Conservation (phyloP, 2,329 filamentous ascomycete genomes). For the Monosporascus sp. region DNA sequence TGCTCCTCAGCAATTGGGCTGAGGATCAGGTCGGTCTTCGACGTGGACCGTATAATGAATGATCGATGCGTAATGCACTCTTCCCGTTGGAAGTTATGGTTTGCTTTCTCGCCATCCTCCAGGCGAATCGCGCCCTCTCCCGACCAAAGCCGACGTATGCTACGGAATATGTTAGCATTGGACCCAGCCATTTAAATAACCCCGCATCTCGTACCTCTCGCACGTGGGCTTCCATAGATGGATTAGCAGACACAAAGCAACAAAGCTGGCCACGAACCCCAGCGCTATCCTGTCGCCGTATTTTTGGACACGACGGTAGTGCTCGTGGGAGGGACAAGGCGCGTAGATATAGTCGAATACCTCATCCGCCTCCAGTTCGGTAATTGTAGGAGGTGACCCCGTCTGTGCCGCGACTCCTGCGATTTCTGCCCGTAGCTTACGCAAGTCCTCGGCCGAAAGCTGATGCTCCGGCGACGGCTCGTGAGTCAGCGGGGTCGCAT, state of each 20-base stretch:
- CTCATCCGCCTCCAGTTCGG: slow-evolving; percentile 22
- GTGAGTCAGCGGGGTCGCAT: background rate
- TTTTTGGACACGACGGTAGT: slow-evolving; percentile 19
- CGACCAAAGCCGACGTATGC: slow-evolving; percentile 10
- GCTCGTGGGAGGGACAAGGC: slow-evolving; percentile 18
- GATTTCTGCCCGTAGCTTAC: slow-evolving; percentile 22
- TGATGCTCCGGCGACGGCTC: background rate
- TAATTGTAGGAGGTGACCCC: slow-evolving; percentile 19
- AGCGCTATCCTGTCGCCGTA: slow-evolving; percentile 22
- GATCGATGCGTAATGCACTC: background rate
- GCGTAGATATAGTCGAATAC: slow-evolving; percentile 20
- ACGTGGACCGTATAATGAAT: background rate
- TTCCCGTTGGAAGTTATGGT: background rate
- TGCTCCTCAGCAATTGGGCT: no score
- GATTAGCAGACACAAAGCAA: slow-evolving; percentile 15
- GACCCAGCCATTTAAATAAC: background rate
- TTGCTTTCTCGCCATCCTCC: slow-evolving; percentile 10
- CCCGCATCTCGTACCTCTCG: slow-evolving; percentile 14
- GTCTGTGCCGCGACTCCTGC: slow-evolving; percentile 15
- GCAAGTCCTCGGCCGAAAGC: background rate
- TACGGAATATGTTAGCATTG: slow-evolving; percentile 10
- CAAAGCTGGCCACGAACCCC: slow-evolving; percentile 14
- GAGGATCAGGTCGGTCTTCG: no score
- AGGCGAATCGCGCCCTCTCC: slow-evolving; percentile 18
- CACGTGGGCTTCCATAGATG: slow-evolving; percentile 17